A percentile compares a stretch with the other conserved stretches of the same genome.
These are phyloP conservation scores for Exophiala bonariae DNA, from an alignment of 2,329 filamentous ascomycete genomes.

Conservation along the genomic window DNA sequence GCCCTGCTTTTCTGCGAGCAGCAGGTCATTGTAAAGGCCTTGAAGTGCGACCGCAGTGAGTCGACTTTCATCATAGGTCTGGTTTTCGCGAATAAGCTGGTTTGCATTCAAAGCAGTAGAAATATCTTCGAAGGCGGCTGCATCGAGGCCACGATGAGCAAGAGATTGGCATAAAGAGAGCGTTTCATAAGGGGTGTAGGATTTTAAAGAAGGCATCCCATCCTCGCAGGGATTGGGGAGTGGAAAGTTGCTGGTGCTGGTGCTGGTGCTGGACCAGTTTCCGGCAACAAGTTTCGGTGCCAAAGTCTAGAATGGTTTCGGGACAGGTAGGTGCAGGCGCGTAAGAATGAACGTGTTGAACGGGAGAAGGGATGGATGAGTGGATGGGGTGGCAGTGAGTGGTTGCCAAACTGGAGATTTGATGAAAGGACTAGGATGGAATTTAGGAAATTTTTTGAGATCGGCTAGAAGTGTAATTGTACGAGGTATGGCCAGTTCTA, in stretches of 20 bases:
- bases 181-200: conserved; percentile 82
- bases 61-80: conserved; percentile 70
- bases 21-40: conserved; percentile 72
- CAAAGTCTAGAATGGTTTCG: neutral
- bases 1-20: conserved; percentile 65
- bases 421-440: conserved; percentile 18
- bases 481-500: too few species aligned
- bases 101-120: conserved; percentile 75
- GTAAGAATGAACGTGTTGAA: neutral
- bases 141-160: conserved; percentile 64
- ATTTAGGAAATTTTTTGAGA: conserved; percentile 3
- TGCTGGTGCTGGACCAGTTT: conserved; percentile 2
- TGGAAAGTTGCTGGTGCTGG: neutral
- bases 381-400: conserved; percentile 8
- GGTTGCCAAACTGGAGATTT: conserved; percentile 31
- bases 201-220: conserved; percentile 61
- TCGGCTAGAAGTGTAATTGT: neutral
- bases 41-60: conserved; percentile 76
- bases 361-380: conserved; percentile 3
- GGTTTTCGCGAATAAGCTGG: conserved; percentile 67
- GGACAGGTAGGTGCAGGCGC: too few species aligned
- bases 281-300: conserved; percentile 6
- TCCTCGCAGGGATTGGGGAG: conserved; percentile 22
- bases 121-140: conserved; percentile 67
- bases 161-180: conserved; percentile 82